A percentile compares a stretch with the other conserved stretches of the same genome.
Conservation (phyloP, 163 green algal genomes). For the Prototheca wickerhamii region DNA sequence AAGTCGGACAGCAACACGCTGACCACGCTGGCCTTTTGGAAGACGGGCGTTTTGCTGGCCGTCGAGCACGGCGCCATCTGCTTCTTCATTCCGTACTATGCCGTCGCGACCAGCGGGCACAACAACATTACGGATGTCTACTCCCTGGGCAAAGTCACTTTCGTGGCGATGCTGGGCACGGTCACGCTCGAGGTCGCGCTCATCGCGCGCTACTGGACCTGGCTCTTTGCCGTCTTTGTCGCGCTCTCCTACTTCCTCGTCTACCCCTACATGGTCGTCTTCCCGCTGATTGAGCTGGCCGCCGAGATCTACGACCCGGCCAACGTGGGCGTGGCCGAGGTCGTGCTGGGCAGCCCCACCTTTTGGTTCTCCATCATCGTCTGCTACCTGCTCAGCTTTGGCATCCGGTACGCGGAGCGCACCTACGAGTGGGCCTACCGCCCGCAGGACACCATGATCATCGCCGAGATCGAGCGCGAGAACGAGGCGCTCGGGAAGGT, state of each 20-base stretch:
- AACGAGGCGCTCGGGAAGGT: slow-evolving; percentile 1
- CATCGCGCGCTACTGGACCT: slow-evolving; percentile 62
- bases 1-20: slow-evolving; percentile 31
- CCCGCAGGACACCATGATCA: slow-evolving; percentile 51
- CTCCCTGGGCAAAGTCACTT: slow-evolving; percentile 49
- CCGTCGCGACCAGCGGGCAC: slow-evolving; percentile 9
- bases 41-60: slow-evolving; percentile 52
- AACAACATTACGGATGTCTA: slow-evolving; percentile 43
- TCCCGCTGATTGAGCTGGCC: slow-evolving; percentile 35
- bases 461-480: slow-evolving; percentile 35
- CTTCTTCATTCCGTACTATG: slow-evolving; percentile 69
- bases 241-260: slow-evolving; percentile 56
- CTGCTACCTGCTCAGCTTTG: slow-evolving; percentile 44
- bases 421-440: slow-evolving; percentile 39
- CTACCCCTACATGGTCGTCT: slow-evolving; percentile 58
- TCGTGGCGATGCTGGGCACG: slow-evolving; percentile 52
- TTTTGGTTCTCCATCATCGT: slow-evolving; percentile 59
- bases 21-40: slow-evolving; percentile 61
- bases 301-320: slow-evolving; percentile 40
- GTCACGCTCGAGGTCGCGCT: slow-evolving; percentile 62
- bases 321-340: slow-evolving; percentile 45
- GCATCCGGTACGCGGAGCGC: slow-evolving; percentile 36
- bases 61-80: slow-evolving; percentile 49
- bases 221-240: slow-evolving; percentile 40
- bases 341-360: slow-evolving; percentile 35